Evolutionary conservation across 371 early-diverging fungal species (phyloP), one percentile per base, ranked within the genome.

Genomic region (Zopfochytrium polystomum): DNA sequence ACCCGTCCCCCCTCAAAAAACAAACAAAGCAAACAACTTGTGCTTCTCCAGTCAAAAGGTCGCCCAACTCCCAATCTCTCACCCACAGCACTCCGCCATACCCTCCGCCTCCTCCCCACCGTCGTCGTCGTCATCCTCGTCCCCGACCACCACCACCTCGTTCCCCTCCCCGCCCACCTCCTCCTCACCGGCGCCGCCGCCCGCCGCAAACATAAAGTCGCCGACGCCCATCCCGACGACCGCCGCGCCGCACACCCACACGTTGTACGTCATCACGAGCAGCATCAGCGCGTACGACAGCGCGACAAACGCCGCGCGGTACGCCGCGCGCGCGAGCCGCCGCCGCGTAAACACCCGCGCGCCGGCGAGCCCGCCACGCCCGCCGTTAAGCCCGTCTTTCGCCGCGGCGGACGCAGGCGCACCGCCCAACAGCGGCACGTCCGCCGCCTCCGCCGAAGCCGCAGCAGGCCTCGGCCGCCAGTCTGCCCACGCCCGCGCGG

Each of bases 251-350:
- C 88, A 82, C 55, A 82, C 80, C 15, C 85, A 87, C 2, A 87
- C 84, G 61, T 91, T 90, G 54, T 82, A 89, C 22, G 89, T 87
- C 91, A 91, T 91, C 49, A 85, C 80, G n/a, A 87, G 73, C 66
- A 91, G 68, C 91, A 91, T 91, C 49, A 88, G 77, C 33, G 83
- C 51, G 55, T 90, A 88, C 13, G 84, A 82, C 7, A 83, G 35
- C 11, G 80, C 81, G 1, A 80, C 66, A 1, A 72, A 70, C 2
- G 79, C 65, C 0, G 84, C 62, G 23, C 80, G 73, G 20, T 83
- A 26, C 33, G 78, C 27, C 50, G 63, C 63, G 58, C 31, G 81
- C 80, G 9, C 3, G 31, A 63, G 4, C 18, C 58, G 23, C 11
- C 30, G 42, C 5, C 23, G 31, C 44, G 46, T 38, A n/a, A 45